phyloP scores from a whole-genome alignment of 78 protist species.

The Pigoraptor vietnamica region DNA sequence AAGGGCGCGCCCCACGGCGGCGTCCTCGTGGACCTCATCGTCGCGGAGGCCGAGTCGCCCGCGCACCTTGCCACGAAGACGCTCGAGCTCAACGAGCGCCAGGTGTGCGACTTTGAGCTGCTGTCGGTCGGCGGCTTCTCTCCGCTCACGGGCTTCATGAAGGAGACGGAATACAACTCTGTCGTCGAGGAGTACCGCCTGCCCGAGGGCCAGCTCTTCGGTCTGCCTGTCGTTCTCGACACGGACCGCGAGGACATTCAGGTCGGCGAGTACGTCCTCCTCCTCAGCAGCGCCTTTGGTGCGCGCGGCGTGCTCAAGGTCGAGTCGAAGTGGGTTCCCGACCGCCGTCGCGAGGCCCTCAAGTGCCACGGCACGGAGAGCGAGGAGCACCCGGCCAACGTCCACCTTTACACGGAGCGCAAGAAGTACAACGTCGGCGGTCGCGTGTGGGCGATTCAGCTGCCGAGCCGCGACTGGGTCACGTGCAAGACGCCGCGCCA shows the following conservation, averaged over 20 bases:
- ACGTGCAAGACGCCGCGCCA: conserved; percentile 69
- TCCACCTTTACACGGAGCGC: conserved; percentile 48
- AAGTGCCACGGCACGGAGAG: conserved; percentile 65
- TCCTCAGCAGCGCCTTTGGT: background rate
- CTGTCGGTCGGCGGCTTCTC: conserved; percentile 65
- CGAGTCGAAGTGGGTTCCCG: conserved; percentile 48
- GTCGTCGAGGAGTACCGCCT: conserved; percentile 32
- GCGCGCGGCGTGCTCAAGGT: conserved; percentile 21
- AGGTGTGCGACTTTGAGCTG: conserved; percentile 83
- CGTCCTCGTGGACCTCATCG: conserved; percentile 25
- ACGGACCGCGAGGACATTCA: background rate
- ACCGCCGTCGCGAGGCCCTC: conserved; percentile 60
- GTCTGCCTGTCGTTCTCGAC: conserved; percentile 67
- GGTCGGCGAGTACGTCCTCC: conserved; percentile 20
- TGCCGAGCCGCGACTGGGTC: conserved; percentile 32
- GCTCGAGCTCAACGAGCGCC: conserved; percentile 56
- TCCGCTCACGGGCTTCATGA: conserved; percentile 62
- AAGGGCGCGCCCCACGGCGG: conserved; percentile 80
- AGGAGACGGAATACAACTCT: conserved; percentile 36
- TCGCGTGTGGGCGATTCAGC: conserved; percentile 20
- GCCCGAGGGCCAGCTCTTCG: conserved; percentile 56
- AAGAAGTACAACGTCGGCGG: conserved; percentile 78
- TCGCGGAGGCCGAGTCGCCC: background rate
- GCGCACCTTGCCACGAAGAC: background rate
- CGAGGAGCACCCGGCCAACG: conserved; percentile 87